phyloP scores from a whole-genome alignment of 441 rosid species.

The Melastoma candidum region DNA sequence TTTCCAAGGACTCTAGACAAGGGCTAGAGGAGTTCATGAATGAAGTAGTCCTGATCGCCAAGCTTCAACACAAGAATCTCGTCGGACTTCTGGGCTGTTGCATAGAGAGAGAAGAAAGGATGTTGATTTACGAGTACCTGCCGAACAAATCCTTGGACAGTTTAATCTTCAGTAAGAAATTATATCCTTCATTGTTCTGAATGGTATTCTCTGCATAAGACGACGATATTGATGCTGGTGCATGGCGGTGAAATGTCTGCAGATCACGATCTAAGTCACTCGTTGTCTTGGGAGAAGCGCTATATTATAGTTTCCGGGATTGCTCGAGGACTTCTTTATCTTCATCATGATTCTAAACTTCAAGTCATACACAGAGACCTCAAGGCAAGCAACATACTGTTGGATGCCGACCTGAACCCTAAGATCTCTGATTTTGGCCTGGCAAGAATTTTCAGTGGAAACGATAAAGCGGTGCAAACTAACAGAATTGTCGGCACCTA shows the following conservation, averaged over 20 bases:
- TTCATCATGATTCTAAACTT: too few relatives aligned
- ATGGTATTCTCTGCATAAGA: not conserved
- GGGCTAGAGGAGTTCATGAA: conserved; percentile 31
- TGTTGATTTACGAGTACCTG: conserved; percentile 4
- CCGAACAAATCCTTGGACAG: conserved; percentile 32
- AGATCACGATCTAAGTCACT: conserved; percentile 15
- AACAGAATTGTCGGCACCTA: conserved; percentile 35
- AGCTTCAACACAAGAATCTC: conserved; percentile 40
- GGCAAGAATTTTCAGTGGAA: conserved; percentile 29
- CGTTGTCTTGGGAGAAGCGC: conserved; percentile 18
- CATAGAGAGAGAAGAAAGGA: too few relatives aligned
- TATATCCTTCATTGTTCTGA: too few relatives aligned
- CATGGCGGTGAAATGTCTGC: conserved; percentile 2
- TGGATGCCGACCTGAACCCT: conserved; percentile 18
- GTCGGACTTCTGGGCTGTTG: conserved; percentile 18
- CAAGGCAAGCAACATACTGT: too few relatives aligned
- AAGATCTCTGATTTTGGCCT: conserved; percentile 39
- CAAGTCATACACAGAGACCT: too few relatives aligned
- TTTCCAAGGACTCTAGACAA: conserved; percentile 34
- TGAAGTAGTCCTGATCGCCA: conserved; percentile 22
- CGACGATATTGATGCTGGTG: not conserved
- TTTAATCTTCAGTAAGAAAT: conserved; percentile 17
- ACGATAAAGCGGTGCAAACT: conserved; percentile 30
- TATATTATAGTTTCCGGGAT: conserved; percentile 4
- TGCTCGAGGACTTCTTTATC: too few relatives aligned